phyloP scores from a whole-genome alignment of 371 early-diverging fungal species.

The Thermomucor indicae-seudaticae region DNA sequence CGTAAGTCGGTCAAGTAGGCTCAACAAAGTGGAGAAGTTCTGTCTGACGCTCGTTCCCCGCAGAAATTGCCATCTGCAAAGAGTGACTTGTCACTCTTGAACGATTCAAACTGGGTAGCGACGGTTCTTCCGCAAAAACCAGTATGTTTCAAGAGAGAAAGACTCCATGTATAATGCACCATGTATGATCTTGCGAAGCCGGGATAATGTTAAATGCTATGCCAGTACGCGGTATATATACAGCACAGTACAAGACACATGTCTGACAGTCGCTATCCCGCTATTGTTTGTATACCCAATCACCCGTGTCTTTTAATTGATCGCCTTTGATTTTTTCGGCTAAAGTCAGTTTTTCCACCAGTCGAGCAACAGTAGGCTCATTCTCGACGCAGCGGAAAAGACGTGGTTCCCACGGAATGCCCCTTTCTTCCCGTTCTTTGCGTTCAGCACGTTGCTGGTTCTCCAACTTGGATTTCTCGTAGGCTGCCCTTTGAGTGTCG shows the following conservation, averaged over 20 bases:
- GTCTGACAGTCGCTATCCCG: too few relatives aligned
- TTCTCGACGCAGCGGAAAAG: slow-evolving; percentile 50
- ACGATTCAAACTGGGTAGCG: slow-evolving; percentile 76
- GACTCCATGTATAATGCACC: neutral
- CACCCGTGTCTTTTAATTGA: neutral
- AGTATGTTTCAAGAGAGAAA: neutral
- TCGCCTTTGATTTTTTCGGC: neutral
- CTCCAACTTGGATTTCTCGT: slow-evolving; percentile 65
- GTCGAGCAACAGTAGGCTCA: slow-evolving; percentile 21
- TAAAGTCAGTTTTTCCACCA: neutral
- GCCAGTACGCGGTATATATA: too few relatives aligned
- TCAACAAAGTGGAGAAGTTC: neutral
- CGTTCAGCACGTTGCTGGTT: slow-evolving; percentile 62
- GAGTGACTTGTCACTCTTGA: slow-evolving; percentile 63
- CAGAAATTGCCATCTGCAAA: slow-evolving; percentile 26
- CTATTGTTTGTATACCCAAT: neutral
- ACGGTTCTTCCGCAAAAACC: slow-evolving; percentile 34
- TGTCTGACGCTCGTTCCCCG: neutral
- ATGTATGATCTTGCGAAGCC: too few relatives aligned
- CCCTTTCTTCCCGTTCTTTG: slow-evolving; percentile 50
- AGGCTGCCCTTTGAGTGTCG: slow-evolving; percentile 58
- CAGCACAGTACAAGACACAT: too few relatives aligned
- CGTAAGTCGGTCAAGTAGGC: slow-evolving; percentile 29
- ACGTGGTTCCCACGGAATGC: slow-evolving; percentile 52
- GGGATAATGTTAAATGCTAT: too few relatives aligned